These are phyloP conservation scores for Penicillium psychrosexuale DNA, from an alignment of 2,329 filamentous ascomycete genomes.

Conservation along the genomic window DNA sequence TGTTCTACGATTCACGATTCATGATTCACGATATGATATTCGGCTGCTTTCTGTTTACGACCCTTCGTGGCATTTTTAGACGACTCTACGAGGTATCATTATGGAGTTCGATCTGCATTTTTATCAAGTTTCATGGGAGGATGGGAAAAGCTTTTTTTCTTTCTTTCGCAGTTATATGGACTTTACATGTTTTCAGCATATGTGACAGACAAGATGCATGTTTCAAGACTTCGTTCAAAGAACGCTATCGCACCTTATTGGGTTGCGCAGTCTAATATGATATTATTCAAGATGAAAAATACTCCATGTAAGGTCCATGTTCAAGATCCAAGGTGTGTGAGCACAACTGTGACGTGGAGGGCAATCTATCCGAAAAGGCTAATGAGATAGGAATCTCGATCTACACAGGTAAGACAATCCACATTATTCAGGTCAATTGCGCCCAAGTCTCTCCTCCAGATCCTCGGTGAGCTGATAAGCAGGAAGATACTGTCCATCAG, in stretches of 20 bases:
- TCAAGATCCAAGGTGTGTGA: neutral
- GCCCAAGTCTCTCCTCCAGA: constrained; percentile 72
- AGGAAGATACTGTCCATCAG: constrained; percentile 25
- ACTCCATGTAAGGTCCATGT: neutral
- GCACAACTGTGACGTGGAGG: constrained; percentile 3
- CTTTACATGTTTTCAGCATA: constrained; percentile 17
- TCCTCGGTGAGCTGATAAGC: constrained; percentile 51
- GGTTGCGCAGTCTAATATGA: constrained; percentile 14
- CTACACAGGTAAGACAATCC: constrained; percentile 7
- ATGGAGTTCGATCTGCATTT: constrained; percentile 8
- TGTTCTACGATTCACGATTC: constrained; percentile 6
- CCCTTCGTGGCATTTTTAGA: constrained; percentile 13
- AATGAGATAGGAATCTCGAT: constrained; percentile 6
- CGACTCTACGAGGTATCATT: constrained; percentile 12
- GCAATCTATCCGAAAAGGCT: constrained; percentile 14
- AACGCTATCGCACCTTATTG: neutral
- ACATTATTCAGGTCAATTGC: constrained; percentile 49
- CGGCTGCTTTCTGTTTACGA: constrained; percentile 16
- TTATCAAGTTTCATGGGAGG: constrained; percentile 3
- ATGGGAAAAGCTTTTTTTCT: neutral
- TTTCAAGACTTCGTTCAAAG: constrained; percentile 14
- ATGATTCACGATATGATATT: constrained; percentile 8
- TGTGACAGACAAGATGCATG: constrained; percentile 24
- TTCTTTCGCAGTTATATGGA: constrained; percentile 4
- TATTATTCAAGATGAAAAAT: constrained; percentile 4